Base-by-base conservation (phyloP, 2,329 filamentous ascomycete species). In the Septoria petroselini region DNA sequence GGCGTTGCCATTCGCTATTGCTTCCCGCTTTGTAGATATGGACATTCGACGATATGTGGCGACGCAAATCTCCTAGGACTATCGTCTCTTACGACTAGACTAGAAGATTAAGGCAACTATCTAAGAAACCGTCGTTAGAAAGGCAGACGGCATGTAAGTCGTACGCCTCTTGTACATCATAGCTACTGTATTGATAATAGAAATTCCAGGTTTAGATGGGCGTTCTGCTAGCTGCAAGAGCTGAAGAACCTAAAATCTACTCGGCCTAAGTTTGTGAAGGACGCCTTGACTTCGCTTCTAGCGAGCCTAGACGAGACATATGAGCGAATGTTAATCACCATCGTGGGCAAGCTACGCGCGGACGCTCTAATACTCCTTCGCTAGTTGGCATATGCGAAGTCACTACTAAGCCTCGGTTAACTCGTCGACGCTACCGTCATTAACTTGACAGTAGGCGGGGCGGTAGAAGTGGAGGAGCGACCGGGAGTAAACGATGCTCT, bases 131-230 rank as follows among this genome's bases (percentile, higher is more conserved):
- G 37, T 65, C 14, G 18, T 45, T 8, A n/a, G 35, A 12, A 54
- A 54, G 41, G 54, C 62, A 18, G 53, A 64, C 41, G 57, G 61
- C 41, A 62, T 64, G 62, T 63, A 49, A 48, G 60, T 30, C 21
- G 6, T n/a, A 7, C n/a, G n/a, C n/a, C n/a, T n/a, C 30, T 12
- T 41, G 8, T 41, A 9, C 19, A 15, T 25, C 18, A 18, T 35
- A 27, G 8, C 6, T 6, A 21, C 21, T 25, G 9, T 21, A 14
- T 3, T 14, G 8, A n/a, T 21, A 9, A 29, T 15, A 7, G 23
- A 27, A 29, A 7, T 41, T 3, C 43, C 33, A 65, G 61, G 62
- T 65, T 65, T 35, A 41, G 62, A 31, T 65, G 60, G 60, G 62
- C 48, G 11, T 57, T 39, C 39, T 63, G 60, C 27, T 59, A 64